phyloP scores from a whole-genome alignment of 2,329 filamentous ascomycete genomes.

The Colletotrichum melonis region DNA sequence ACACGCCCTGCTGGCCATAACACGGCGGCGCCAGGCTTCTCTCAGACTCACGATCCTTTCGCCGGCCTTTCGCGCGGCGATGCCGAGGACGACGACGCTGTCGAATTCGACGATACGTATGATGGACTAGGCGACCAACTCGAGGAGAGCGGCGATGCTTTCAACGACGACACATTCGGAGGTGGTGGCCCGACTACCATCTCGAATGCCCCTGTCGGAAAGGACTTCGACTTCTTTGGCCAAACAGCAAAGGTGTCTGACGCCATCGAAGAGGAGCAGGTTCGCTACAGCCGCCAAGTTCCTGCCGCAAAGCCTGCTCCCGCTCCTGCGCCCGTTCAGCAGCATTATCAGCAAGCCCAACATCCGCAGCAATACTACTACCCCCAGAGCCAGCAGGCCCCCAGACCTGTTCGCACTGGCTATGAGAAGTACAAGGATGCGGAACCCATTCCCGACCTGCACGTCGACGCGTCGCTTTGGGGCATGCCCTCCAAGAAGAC shows the following conservation, averaged over 20 bases:
- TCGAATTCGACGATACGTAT: conserved; percentile 96
- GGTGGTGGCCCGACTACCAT: conserved; percentile 51
- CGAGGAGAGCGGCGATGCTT: conserved; percentile 90
- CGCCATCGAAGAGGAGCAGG: conserved; percentile 91
- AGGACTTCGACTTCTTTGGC: conserved; percentile 97
- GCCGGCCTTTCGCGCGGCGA: conserved; percentile 78
- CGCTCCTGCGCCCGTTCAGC: conserved; percentile 41
- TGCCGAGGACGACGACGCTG: conserved; percentile 67
- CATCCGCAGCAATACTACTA: conserved; percentile 43
- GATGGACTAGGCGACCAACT: conserved; percentile 93
- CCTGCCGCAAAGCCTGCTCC: conserved; percentile 59
- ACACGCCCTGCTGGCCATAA: conserved; percentile 75
- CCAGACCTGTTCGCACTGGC: conserved; percentile 75
- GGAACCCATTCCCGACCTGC: conserved; percentile 87
- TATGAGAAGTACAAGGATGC: conserved; percentile 89
- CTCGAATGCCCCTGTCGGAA: conserved; percentile 71
- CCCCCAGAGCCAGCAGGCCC: conserved; percentile 48
- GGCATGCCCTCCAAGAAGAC: conserved; percentile 74
- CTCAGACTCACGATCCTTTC: conserved; percentile 87
- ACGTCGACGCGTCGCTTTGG: conserved; percentile 95
- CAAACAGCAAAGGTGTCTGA: conserved; percentile 88
- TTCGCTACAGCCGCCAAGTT: conserved; percentile 82
- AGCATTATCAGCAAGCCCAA: conserved; percentile 35
- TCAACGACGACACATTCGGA: conserved; percentile 97
- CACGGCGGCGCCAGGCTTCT: conserved; percentile 80